Evolutionary conservation across 1,284 basidiomycete genomes (phyloP), one percentile per base, ranked within the genome.

Genomic region (Earliella scabrosa): DNA sequence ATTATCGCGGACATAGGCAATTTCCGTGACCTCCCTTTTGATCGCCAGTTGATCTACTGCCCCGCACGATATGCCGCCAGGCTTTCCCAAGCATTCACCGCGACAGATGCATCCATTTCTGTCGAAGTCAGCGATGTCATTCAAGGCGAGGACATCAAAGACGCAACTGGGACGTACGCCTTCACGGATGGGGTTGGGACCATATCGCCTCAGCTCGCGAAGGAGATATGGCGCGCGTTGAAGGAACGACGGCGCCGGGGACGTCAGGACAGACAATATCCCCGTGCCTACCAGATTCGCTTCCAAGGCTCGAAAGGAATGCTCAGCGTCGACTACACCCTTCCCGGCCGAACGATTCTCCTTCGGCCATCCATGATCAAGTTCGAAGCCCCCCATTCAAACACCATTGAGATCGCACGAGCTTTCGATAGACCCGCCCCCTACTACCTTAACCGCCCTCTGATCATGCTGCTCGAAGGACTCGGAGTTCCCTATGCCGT

Each of bases 361-460:
- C 63, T 92, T 11, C 77, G 92, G 18, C 75, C 77, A 2, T 90
- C 87, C 0, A 92, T 93, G 90, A 78, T 78, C 51, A 94, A 94
- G 64, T 94, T 93, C 63, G 73, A 80, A 2, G 80, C 79, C 2
- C 78, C 77, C 20, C 76, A 78, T n/a, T 40, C 79, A 3, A 75
- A 77, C 8, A 84, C 91, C 50, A 86, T 91, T n/a, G 88, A 90
- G 63, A 83, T 91, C 43, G 87, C 87, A 1, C 72, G 77, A 31
- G 79, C 82, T 3, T 90, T 90, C 68, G 80, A 83, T 60, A 75
- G 75, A 50, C 86, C 87, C 0, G 78, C 81, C 10, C 70, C 71
- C 14, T 86, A 77, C 59, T 87, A 79, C 61, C 75, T 90, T n/a
- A 88, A 90, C 59, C 75, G 87, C 1, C 87, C 87, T 0, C 71